Evolutionary conservation across 371 early-diverging fungal genomes (phyloP), one percentile per base, ranked within the genome.

Genomic region (Mortierella sp.): DNA sequence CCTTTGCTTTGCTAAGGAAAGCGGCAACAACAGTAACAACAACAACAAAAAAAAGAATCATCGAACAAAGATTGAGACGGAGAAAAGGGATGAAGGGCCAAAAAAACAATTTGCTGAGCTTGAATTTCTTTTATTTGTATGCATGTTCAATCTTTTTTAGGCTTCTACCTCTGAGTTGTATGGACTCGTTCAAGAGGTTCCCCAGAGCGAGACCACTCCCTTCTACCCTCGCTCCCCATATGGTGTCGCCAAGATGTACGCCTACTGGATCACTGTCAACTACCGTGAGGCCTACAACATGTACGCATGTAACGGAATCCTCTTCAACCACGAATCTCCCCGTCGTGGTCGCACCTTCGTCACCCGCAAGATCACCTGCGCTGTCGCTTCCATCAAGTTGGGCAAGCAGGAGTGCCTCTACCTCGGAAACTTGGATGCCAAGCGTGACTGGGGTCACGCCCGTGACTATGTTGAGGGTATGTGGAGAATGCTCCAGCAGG

Each of bases 371-470:
- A 45, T 45, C 47, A 45, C 47, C 47, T 45, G 47, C 18, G 47
- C 47, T 45, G 47, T 45, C 6, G 47, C 47, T 5, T 11, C 47
- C 4, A 45, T 45, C 47, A 45, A 45, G 18, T 45, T 30, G 30
- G 30, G 30, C 30, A 30, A 30, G 30, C 30, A 30, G 30, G 30
- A 30, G 30, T 30, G 30, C 6, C 47, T 45, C 47, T 45, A 45
- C 47, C 47, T 45, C 47, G 47, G 47, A 45, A 45, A 45, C 47
- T 45, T 45, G 47, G 47, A 45, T 45, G 47, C 47, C 47, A 45
- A 45, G 47, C 47, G 47, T 45, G 47, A 45, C 5, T 45, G 47
- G 47, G 47, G 47, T 18, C 47, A 45, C 18, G 47, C 47, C 47
- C 47, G 47, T 6, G 47, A 45, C 47, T 45, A 45, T 45, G 47